Percentiles rank a stretch among this genome's conserved stretches.
These are phyloP conservation scores for Hymenoscyphus repandus DNA, from an alignment of 2,329 filamentous ascomycete species.

Conservation along the genomic window DNA sequence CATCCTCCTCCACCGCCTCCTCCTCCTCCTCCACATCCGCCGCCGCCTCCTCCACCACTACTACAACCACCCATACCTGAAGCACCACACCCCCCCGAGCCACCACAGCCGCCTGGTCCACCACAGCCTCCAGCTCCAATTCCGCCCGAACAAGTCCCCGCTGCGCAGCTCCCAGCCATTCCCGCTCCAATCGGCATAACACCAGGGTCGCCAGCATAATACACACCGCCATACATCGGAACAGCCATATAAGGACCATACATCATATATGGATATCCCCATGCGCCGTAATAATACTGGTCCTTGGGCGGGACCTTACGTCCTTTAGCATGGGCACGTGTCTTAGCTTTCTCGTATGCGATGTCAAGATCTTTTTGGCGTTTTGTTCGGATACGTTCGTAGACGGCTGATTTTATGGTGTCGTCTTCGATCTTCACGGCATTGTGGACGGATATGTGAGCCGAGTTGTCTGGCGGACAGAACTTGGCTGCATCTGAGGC, in stretches of 20 bases:
- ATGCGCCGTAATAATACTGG: conserved; percentile 38
- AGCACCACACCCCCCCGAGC: conserved; percentile 16
- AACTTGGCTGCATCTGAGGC: conserved; percentile 42
- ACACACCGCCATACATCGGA: conserved; percentile 39
- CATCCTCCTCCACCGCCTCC: conserved; percentile 4
- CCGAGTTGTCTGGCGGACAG: conserved; percentile 51
- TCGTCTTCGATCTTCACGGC: conserved; percentile 42
- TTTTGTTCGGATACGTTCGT: conserved; percentile 24
- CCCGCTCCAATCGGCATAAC: conserved; percentile 33
- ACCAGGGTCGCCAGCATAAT: conserved; percentile 41
- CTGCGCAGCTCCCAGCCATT: conserved; percentile 37
- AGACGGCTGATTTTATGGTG: conserved; percentile 22
- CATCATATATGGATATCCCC: conserved; percentile 48
- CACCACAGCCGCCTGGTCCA: conserved; percentile 26
- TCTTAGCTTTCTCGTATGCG: conserved; percentile 51
- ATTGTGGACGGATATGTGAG: conserved; percentile 71
- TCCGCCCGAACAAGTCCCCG: conserved; percentile 44
- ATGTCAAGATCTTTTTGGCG: conserved; percentile 41
- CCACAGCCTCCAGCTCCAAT: conserved; percentile 38
- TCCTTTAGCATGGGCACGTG: conserved; percentile 45
- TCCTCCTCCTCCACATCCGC: conserved; percentile 8
- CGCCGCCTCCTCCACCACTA: conserved; percentile 2
- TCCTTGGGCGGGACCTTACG: conserved; percentile 42
- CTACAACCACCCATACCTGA: conserved; percentile 8
- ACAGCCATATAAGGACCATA: conserved; percentile 42